Evolutionary conservation across 1,284 basidiomycete species (phyloP).

Genomic region (Vanrija pseudolonga): DNA sequence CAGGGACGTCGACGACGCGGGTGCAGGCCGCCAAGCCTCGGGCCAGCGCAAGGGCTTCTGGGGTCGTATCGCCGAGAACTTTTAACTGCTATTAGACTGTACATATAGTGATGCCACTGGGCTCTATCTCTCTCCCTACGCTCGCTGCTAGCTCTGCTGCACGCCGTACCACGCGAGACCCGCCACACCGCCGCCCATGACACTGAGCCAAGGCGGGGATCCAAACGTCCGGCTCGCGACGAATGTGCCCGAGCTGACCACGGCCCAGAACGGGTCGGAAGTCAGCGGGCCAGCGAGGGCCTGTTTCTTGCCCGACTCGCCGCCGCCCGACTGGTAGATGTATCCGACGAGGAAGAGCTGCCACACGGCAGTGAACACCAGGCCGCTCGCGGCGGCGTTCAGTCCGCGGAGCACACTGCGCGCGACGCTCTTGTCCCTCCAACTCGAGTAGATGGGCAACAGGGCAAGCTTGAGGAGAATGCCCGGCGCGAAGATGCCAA

Average conservation of each 20-base stretch:
- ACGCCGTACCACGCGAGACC: constrained; percentile 52
- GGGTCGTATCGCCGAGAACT: no score
- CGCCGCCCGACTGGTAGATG: constrained; percentile 40
- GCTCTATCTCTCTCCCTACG: neutral
- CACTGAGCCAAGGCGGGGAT: constrained; percentile 45
- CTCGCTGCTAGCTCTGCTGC: neutral
- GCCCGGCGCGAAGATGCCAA: constrained; percentile 57
- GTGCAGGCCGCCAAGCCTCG: no score
- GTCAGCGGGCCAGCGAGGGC: constrained; percentile 43
- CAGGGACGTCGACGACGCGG: constrained; percentile 14
- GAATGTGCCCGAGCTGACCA: constrained; percentile 45
- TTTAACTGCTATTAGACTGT: no score
- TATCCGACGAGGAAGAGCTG: constrained; percentile 52
- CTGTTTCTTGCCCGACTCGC: constrained; percentile 18
- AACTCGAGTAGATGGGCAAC: constrained; percentile 54
- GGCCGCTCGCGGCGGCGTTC: constrained; percentile 57
- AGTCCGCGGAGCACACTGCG: constrained; percentile 55
- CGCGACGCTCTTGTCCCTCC: constrained; percentile 50
- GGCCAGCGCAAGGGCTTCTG: no score
- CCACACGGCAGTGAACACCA: constrained; percentile 59
- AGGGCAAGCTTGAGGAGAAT: constrained; percentile 56
- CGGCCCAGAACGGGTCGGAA: constrained; percentile 52
- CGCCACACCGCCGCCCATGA: constrained; percentile 46
- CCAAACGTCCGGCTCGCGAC: constrained; percentile 43
- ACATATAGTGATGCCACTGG: no score